Evolutionary conservation across 2,329 filamentous ascomycete species (phyloP).

Genomic region (Dryadomyces sulphureus): DNA sequence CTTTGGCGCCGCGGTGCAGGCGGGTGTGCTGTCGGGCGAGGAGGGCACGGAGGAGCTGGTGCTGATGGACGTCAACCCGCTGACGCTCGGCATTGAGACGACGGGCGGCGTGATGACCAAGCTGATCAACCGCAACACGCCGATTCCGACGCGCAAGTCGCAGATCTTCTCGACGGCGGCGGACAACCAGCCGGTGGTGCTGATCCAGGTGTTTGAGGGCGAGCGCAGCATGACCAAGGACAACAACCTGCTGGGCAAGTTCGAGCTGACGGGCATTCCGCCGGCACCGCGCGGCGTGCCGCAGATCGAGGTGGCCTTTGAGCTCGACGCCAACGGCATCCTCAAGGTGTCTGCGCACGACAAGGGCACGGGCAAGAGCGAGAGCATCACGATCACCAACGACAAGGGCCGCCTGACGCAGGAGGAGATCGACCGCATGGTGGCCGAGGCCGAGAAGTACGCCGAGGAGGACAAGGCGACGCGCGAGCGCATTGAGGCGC

Average conservation of each 20-base stretch:
- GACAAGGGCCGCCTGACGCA: constrained; percentile 95
- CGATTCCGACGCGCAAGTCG: constrained; percentile 90
- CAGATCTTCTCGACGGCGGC: constrained; percentile 96
- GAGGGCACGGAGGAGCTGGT: constrained; percentile 66
- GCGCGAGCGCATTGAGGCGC: constrained; percentile 89
- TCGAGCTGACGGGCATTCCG: constrained; percentile 92
- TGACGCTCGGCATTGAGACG: constrained; percentile 94
- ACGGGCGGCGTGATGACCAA: constrained; percentile 97
- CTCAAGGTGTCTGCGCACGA: constrained; percentile 91
- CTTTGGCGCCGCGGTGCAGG: constrained; percentile 93
- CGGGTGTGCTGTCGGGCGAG: constrained; percentile 85
- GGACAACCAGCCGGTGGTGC: constrained; percentile 89
- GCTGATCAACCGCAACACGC: constrained; percentile 86
- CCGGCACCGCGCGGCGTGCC: constrained; percentile 91
- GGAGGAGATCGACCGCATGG: constrained; percentile 99
- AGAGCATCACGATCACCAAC: constrained; percentile 98
- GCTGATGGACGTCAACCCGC: constrained; percentile 93
- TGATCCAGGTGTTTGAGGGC: constrained; percentile 92
- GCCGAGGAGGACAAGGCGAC: constrained; percentile 99
- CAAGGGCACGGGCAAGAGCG: constrained; percentile 94
- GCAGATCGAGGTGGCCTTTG: constrained; percentile 96
- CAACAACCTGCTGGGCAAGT: constrained; percentile 95
- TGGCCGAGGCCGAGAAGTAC: constrained; percentile 94
- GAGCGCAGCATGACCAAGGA: constrained; percentile 91
- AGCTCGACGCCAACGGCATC: constrained; percentile 97